phyloP scores from a whole-genome alignment of 1,284 basidiomycete species.

The Boletus holoroseus region DNA sequence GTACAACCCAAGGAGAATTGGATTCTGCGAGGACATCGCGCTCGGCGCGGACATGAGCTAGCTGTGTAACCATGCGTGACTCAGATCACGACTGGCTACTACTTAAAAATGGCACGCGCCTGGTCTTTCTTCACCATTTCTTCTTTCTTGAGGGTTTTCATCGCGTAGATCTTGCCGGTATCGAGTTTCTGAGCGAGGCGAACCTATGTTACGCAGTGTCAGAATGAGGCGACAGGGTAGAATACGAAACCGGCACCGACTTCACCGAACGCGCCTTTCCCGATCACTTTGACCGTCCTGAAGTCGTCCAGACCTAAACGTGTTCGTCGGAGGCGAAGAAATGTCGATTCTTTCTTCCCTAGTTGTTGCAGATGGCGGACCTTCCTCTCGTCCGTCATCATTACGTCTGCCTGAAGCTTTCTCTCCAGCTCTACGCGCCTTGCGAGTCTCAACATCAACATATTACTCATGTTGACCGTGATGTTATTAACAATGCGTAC shows the following conservation, averaged over 20 bases:
- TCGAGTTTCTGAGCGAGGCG: slow-evolving; percentile 94
- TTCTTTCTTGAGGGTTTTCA: slow-evolving; percentile 97
- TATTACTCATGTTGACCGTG: not conserved
- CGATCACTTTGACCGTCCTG: slow-evolving; percentile 90
- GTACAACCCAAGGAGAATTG: slow-evolving; percentile 96
- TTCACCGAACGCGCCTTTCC: slow-evolving; percentile 93
- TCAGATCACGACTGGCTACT: slow-evolving; percentile 25
- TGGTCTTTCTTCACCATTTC: slow-evolving; percentile 99
- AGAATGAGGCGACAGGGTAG: slow-evolving; percentile 42
- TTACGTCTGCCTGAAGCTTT: slow-evolving; percentile 58
- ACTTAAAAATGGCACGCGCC: slow-evolving; percentile 40
- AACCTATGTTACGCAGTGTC: slow-evolving; percentile 63
- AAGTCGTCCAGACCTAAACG: slow-evolving; percentile 87
- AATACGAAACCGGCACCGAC: slow-evolving; percentile 35
- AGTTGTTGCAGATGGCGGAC: slow-evolving; percentile 74
- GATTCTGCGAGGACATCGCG: slow-evolving; percentile 94
- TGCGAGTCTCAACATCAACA: slow-evolving; percentile 11
- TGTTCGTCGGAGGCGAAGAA: slow-evolving; percentile 73
- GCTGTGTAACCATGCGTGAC: slow-evolving; percentile 45
- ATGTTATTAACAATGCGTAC: slow-evolving; percentile 38
- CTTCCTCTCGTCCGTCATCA: slow-evolving; percentile 72
- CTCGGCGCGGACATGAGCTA: slow-evolving; percentile 85
- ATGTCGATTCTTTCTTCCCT: slow-evolving; percentile 81
- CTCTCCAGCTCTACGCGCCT: slow-evolving; percentile 86
- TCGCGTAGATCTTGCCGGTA: slow-evolving; percentile 97